A percentile compares a stretch with the other conserved stretches of the same genome.
phyloP scores from a whole-genome alignment of 352 stramenopile genomes.

The Aphanomyces euteiches region DNA sequence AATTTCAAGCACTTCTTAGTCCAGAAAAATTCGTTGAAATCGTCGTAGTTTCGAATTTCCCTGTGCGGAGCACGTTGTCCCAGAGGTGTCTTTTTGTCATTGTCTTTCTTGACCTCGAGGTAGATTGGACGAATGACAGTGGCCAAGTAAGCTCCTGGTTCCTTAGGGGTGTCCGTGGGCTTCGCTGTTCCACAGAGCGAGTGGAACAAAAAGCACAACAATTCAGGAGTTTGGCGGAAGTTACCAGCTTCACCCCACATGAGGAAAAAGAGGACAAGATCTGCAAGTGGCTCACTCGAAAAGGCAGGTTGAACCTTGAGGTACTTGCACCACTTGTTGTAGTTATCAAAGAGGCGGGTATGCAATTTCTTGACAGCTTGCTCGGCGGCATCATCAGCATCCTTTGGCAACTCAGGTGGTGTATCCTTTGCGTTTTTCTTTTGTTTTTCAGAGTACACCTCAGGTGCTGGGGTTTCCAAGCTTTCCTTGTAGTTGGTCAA shows the following conservation, averaged over 20 bases:
- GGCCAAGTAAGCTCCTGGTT: slow-evolving; percentile 61
- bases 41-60: slow-evolving; percentile 84
- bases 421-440: slow-evolving; percentile 62
- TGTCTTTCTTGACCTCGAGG: slow-evolving; percentile 76
- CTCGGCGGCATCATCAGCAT: slow-evolving; percentile 37
- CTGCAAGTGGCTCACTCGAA: slow-evolving; percentile 68
- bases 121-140: slow-evolving; percentile 84
- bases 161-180: slow-evolving; percentile 49
- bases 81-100: slow-evolving; percentile 84
- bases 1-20: slow-evolving; percentile 82
- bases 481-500: slow-evolving; percentile 83
- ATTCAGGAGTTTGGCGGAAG: slow-evolving; percentile 77
- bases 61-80: slow-evolving; percentile 60
- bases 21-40: slow-evolving; percentile 90
- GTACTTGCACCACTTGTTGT: slow-evolving; percentile 87
- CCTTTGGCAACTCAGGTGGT: slow-evolving; percentile 50
- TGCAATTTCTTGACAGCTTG: slow-evolving; percentile 79
- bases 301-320: slow-evolving; percentile 75
- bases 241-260: slow-evolving; percentile 84
- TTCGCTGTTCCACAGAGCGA: slow-evolving; percentile 66
- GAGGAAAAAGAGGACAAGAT: slow-evolving; percentile 79
- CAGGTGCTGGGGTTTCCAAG: slow-evolving; percentile 34
- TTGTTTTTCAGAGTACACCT: slow-evolving; percentile 33
- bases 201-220: slow-evolving; percentile 76
- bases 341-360: slow-evolving; percentile 74